Evolutionary conservation across 257 asterid genomes (phyloP).

Genomic region (Asclepias syriaca): DNA sequence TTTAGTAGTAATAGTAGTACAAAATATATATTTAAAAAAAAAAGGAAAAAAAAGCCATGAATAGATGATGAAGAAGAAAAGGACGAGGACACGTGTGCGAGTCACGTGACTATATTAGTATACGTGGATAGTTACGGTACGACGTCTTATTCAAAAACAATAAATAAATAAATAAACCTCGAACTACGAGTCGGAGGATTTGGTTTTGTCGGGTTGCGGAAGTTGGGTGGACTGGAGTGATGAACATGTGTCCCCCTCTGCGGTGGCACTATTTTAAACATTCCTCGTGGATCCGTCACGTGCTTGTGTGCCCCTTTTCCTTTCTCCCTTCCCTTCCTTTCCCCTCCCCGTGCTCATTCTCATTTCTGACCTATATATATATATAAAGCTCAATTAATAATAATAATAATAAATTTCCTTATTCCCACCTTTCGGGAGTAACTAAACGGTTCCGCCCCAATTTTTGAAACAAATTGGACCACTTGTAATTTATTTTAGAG

Average conservation of each 20-base stretch:
- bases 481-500: too few relatives aligned
- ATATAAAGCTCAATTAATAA: too few relatives aligned
- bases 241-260: slow-evolving; percentile 7
- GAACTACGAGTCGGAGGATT: slow-evolving; percentile 16
- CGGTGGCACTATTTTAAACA: slow-evolving; percentile 13
- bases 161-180: neutral
- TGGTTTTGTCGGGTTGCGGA: slow-evolving; percentile 13
- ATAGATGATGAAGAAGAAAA: neutral
- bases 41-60: too few relatives aligned
- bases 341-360: neutral
- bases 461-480: neutral
- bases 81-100: slow-evolving; percentile 2
- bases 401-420: too few relatives aligned
- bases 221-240: neutral
- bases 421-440: neutral
- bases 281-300: slow-evolving; percentile 27
- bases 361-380: neutral
- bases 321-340: neutral
- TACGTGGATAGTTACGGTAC: slow-evolving; percentile 10
- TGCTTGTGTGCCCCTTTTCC: slow-evolving; percentile 2
- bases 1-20: too few relatives aligned
- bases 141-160: neutral
- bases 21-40: too few relatives aligned
- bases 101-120: slow-evolving; percentile 16
- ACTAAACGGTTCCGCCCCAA: neutral